Percentiles rank a stretch among this genome's conserved stretches.
These are phyloP conservation scores for Isoetes taiwanensis DNA, from an alignment of 75 land plant species.

Conservation along the genomic window DNA sequence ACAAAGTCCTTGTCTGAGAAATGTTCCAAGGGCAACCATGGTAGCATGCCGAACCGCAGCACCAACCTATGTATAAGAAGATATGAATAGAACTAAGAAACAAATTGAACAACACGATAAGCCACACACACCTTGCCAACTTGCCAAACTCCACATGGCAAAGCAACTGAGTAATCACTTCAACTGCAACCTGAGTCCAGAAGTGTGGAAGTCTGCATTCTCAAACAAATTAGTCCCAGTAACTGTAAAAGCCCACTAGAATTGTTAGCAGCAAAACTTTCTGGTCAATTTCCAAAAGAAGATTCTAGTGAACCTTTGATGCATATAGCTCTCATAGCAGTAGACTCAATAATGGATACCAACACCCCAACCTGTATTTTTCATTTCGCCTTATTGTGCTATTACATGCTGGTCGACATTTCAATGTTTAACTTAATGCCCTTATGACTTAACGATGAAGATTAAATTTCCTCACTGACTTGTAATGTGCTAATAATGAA, in stretches of 20 bases:
- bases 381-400: no score
- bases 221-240: constrained; percentile 28
- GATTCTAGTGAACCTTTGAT: no score
- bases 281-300: no score
- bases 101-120: no score
- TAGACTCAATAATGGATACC: no score
- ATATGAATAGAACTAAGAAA: neutral
- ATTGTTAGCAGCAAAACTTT: no score
- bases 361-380: no score
- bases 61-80: constrained; percentile 12
- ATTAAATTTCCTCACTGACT: neutral
- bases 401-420: no score
- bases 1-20: constrained; percentile 24
- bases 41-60: constrained; percentile 32
- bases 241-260: constrained; percentile 22
- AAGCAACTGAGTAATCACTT: constrained; percentile 10
- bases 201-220: constrained; percentile 13
- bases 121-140: constrained; percentile 35
- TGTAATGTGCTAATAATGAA: constrained; percentile 20
- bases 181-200: constrained; percentile 17
- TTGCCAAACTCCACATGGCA: constrained; percentile 33
- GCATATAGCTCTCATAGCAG: no score
- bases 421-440: no score
- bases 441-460: no score
- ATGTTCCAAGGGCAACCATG: constrained; percentile 32